Evolutionary conservation across 148 eudicot species (phyloP), one percentile per base, ranked within the genome.

Genomic region (Gaultheria prostrata): DNA sequence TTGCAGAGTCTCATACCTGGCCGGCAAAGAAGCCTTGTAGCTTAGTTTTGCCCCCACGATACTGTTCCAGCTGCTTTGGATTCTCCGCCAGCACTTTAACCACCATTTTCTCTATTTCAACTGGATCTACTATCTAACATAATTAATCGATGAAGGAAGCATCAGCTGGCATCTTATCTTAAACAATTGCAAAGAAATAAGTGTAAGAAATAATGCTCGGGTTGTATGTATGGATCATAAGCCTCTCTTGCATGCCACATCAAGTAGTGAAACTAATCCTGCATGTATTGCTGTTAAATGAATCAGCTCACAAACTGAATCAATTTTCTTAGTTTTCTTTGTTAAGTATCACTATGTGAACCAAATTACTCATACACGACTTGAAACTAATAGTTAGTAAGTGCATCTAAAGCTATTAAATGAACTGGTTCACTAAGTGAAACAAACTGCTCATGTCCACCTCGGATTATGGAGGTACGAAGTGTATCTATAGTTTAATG

Each of bases 1-100:
- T 54, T 33, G 74, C 33, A 53, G 21, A 28, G 17, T 63, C 81
- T 6, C 76, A 70, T 88, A 94, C 98, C 95, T 94, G 98, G 83
- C 99, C 99, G 3, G 98, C 98, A 80, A 94, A 97, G 88, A 80
- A 97, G 67, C 95, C 99, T 88, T 97, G 92, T 83, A 95, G 87
- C 90, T 92, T 97, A 57, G 99, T 97, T 90, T 91, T 95, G 61
- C 99, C 98, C 9, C 92, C 94, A 71, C 94, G 95, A 71, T 91
- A 97, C 86, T 97, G 94, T 87, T 91, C 98, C 77, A 97, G 90
- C 88, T 94, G 98, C 90, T 94, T 95, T 15, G 94, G 96, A 80
- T 95, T 91, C 50, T 89, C 93, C 32, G 91, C 89, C 28, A 95
- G 83, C 81, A 95, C 96, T 85, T 87, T 88, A 83, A 93, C 94